Evolutionary conservation across 2,329 filamentous ascomycete species (phyloP).

Genomic region (Cercospora sp.): DNA sequence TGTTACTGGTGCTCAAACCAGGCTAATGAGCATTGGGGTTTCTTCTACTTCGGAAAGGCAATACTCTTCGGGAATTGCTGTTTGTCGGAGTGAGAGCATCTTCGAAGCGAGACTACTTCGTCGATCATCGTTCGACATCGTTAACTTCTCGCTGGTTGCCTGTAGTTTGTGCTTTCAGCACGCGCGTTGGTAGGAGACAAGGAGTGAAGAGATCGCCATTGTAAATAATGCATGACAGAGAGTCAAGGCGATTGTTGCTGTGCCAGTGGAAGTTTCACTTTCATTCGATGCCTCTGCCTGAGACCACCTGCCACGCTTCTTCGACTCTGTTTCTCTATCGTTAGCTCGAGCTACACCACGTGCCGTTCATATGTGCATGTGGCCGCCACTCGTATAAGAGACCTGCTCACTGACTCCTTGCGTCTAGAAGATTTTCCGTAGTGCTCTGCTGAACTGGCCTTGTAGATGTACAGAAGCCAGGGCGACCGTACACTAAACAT

Average conservation of each 20-base stretch:
- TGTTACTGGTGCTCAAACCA: background rate
- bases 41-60: background rate
- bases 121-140: background rate
- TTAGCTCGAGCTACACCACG: background rate
- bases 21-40: no score
- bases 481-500: background rate
- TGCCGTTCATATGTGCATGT: background rate
- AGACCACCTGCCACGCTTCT: background rate
- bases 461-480: background rate
- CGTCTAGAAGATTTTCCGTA: background rate
- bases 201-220: background rate
- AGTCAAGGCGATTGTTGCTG: background rate
- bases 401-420: background rate
- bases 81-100: background rate
- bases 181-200: background rate
- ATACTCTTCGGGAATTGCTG: background rate
- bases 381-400: background rate
- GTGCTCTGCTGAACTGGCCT: background rate
- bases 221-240: background rate
- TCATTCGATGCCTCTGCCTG: background rate
- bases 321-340: background rate
- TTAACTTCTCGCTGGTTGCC: background rate
- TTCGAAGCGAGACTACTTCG: background rate
- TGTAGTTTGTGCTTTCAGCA: background rate
- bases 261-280: background rate